Conservation (phyloP, 345 rosid species). For the Camelina neglecta region DNA sequence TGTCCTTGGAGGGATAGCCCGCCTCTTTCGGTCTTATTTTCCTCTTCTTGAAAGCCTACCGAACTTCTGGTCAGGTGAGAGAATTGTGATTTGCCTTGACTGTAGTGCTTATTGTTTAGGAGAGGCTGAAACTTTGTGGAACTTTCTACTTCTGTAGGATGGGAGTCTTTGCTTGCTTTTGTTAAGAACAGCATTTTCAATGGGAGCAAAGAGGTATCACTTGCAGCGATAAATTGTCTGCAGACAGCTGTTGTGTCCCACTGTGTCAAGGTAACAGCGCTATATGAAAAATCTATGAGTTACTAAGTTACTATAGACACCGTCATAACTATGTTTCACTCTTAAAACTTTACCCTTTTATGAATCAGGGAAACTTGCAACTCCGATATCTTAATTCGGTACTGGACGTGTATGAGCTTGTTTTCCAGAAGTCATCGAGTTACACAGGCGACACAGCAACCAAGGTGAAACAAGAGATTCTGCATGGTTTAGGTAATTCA, state of each 20-base stretch:
- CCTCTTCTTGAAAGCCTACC: conserved; percentile 77
- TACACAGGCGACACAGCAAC: conserved; percentile 57
- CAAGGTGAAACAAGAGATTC: conserved; percentile 93
- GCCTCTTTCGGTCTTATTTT: conserved; percentile 89
- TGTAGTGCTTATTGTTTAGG: conserved; percentile 7
- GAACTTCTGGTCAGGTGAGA: conserved; percentile 90
- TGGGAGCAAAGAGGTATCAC: conserved; percentile 92
- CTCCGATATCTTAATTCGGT: conserved; percentile 80
- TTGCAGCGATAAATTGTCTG: conserved; percentile 89
- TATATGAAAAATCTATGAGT: conserved; percentile 12
- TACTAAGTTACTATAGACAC: background rate
- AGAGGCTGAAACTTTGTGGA: conserved; percentile 13
- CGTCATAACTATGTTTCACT: conserved; percentile 15
- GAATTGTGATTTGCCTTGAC: conserved; percentile 21
- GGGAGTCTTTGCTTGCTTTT: conserved; percentile 86
- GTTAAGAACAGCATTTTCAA: conserved; percentile 77
- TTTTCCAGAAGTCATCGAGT: conserved; percentile 73
- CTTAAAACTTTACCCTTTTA: conserved; percentile 1
- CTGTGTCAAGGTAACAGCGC: conserved; percentile 67
- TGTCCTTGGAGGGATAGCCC: conserved; percentile 94
- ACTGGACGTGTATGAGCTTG: conserved; percentile 78
- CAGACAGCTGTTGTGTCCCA: conserved; percentile 85
- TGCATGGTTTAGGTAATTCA: conserved; percentile 85
- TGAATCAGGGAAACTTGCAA: conserved; percentile 52
- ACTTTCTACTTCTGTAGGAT: conserved; percentile 58